Percentiles rank a stretch among this genome's conserved stretches.
phyloP scores from a whole-genome alignment of 768 basidiomycete genomes.

The Crassisporium funariophilum region DNA sequence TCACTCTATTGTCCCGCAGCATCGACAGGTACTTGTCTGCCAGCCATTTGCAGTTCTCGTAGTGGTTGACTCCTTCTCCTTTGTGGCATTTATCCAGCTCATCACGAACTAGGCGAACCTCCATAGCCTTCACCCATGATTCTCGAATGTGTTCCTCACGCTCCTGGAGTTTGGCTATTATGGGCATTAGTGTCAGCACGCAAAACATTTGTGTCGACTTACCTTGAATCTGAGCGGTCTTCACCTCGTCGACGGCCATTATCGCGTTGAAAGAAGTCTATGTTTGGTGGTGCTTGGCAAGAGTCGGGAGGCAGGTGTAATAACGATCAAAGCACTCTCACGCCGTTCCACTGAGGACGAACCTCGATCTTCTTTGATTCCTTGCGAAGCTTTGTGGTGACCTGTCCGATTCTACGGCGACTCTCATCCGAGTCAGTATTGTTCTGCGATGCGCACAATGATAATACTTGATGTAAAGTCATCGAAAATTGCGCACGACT shows the following conservation, averaged over 20 bases:
- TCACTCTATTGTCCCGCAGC: slow-evolving; percentile 79
- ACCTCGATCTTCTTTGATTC: too few species aligned
- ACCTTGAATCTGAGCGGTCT: slow-evolving; percentile 54
- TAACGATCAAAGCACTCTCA: too few species aligned
- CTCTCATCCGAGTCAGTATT: too few species aligned
- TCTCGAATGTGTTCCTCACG: slow-evolving; percentile 83
- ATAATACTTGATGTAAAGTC: too few species aligned
- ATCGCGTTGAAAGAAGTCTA: slow-evolving; percentile 17
- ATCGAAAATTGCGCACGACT: too few species aligned
- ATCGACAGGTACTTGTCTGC: slow-evolving; percentile 81
- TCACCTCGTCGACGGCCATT: slow-evolving; percentile 29
- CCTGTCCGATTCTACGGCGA: too few species aligned
- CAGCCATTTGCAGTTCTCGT: slow-evolving; percentile 86
- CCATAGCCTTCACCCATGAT: slow-evolving; percentile 95
- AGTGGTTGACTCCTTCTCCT: slow-evolving; percentile 89
- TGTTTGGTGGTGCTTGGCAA: slow-evolving; percentile 23
- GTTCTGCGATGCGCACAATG: too few species aligned
- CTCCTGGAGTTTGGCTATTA: slow-evolving; percentile 59
- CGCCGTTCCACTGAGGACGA: too few species aligned
- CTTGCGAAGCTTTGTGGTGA: too few species aligned
- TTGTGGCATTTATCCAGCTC: slow-evolving; percentile 90
- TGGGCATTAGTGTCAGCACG: background rate
- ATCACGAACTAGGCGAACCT: slow-evolving; percentile 83
- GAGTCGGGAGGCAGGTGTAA: slow-evolving; percentile 17
- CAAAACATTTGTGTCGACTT: slow-evolving; percentile 3